phyloP scores from a whole-genome alignment of 106 monocot species.

The Amphibolis antarctica region DNA sequence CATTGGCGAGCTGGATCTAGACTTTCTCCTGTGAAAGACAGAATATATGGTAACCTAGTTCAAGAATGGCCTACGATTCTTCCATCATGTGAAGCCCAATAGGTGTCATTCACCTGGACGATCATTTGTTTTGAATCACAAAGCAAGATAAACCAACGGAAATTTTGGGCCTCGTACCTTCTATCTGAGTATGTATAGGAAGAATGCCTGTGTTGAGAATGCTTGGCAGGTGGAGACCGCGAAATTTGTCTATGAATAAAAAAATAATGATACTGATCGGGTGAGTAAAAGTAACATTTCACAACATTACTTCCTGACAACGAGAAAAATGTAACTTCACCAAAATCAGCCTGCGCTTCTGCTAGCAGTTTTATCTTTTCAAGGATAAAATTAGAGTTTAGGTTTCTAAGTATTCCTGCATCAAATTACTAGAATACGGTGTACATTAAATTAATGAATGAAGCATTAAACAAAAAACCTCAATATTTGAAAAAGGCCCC shows the following conservation, averaged over 20 bases:
- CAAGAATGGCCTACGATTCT: neutral
- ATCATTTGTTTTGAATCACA: conserved; percentile 8
- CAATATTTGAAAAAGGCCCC: no score
- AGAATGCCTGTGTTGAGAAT: conserved; percentile 82
- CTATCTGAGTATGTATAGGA: conserved; percentile 40
- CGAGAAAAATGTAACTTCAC: neutral
- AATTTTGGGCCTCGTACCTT: conserved; percentile 38
- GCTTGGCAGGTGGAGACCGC: conserved; percentile 88
- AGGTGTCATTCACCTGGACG: conserved; percentile 11
- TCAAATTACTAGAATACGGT: no score
- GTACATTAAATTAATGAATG: no score
- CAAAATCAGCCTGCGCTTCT: conserved; percentile 2
- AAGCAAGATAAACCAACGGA: conserved; percentile 9
- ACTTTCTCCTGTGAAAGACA: conserved; percentile 7
- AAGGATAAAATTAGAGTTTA: neutral
- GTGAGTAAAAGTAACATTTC: conserved; percentile 38
- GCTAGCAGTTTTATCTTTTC: neutral
- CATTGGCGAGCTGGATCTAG: conserved; percentile 17
- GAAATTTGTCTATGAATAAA: conserved; percentile 86
- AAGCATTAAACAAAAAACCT: no score
- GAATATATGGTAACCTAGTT: neutral
- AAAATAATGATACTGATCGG: conserved; percentile 47
- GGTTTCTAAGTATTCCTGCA: no score
- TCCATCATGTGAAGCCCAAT: neutral
- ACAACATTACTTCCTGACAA: conserved; percentile 11